Conservation (phyloP, 164 flowering plant species). For the Macadamia tetraphylla region DNA sequence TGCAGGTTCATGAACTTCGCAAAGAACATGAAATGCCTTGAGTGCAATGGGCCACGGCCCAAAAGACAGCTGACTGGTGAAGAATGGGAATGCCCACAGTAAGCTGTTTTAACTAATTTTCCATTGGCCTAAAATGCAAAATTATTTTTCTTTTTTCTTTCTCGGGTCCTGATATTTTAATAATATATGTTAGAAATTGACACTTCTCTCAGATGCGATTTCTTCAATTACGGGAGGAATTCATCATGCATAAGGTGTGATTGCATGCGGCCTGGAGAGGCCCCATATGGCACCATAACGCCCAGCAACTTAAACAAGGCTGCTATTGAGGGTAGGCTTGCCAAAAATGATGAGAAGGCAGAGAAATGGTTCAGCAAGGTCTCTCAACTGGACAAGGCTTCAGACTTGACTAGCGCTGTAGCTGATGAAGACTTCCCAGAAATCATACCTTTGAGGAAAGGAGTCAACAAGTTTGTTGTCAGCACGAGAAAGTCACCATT, state of each 20-base stretch:
- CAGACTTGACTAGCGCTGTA: constrained; percentile 39
- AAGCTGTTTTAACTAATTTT: constrained; percentile 18
- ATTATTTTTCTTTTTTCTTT: no score
- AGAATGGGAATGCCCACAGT: constrained; percentile 99
- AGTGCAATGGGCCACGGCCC: constrained; percentile 79
- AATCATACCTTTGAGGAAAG: constrained; percentile 71
- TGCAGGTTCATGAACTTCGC: constrained; percentile 95
- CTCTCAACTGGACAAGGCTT: constrained; percentile 46
- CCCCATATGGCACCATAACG: constrained; percentile 7
- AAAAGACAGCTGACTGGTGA: constrained; percentile 74
- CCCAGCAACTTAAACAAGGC: constrained; percentile 19
- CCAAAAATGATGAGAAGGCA: constrained; percentile 60
- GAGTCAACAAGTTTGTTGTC: constrained; percentile 65
- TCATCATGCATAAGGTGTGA: constrained; percentile 81
- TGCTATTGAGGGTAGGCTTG: constrained; percentile 35
- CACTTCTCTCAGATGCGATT: constrained; percentile 60
- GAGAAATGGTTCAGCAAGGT: constrained; percentile 59
- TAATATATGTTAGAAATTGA: not conserved
- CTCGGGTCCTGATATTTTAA: not conserved
- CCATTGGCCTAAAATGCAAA: no score
- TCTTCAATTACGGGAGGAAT: constrained; percentile 77
- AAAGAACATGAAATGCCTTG: constrained; percentile 73
- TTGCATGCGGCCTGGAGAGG: constrained; percentile 52
- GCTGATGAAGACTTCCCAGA: constrained; percentile 66
- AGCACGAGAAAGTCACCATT: constrained; percentile 72